Percentiles rank a stretch among this genome's conserved stretches.
Evolutionary conservation across 2,329 filamentous ascomycete species (phyloP).

Genomic region (Nectriaceae sp.): DNA sequence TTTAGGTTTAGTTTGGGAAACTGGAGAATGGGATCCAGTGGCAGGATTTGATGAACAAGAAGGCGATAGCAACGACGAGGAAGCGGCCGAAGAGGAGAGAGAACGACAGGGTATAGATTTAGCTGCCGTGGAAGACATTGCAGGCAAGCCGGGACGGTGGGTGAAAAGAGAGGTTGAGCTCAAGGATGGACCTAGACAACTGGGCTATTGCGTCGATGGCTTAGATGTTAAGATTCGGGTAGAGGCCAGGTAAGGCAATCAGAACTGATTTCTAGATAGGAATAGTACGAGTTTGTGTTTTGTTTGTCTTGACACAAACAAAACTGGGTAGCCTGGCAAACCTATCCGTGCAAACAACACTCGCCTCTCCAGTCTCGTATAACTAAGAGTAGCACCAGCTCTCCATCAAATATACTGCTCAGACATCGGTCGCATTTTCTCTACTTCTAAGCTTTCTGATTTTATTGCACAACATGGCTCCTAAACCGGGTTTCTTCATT

Average conservation of each 20-base stretch:
- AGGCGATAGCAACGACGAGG: slow-evolving; percentile 54
- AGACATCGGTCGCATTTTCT: neutral
- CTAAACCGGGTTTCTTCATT: slow-evolving; percentile 41
- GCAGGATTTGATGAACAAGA: slow-evolving; percentile 62
- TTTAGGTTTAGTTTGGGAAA: slow-evolving; percentile 79
- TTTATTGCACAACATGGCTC: slow-evolving; percentile 17
- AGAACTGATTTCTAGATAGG: neutral
- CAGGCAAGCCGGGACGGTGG: slow-evolving; percentile 57
- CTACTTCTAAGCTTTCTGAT: neutral
- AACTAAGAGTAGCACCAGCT: neutral
- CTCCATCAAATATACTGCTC: neutral
- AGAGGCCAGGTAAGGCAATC: slow-evolving; percentile 45
- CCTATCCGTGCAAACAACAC: too few relatives aligned
- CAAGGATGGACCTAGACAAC: slow-evolving; percentile 73
- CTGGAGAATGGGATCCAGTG: slow-evolving; percentile 85
- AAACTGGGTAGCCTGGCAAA: neutral
- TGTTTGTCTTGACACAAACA: neutral
- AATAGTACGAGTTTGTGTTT: neutral
- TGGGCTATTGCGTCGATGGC: slow-evolving; percentile 83
- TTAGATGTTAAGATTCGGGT: slow-evolving; percentile 71
- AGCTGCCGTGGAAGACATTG: slow-evolving; percentile 27
- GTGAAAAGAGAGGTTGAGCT: slow-evolving; percentile 80
- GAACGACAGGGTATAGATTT: slow-evolving; percentile 18
- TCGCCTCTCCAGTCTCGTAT: neutral
- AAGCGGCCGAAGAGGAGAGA: slow-evolving; percentile 43